Evolutionary conservation across 495 filamentous ascomycete species (phyloP).

Genomic region (Penicillium fimorum): DNA sequence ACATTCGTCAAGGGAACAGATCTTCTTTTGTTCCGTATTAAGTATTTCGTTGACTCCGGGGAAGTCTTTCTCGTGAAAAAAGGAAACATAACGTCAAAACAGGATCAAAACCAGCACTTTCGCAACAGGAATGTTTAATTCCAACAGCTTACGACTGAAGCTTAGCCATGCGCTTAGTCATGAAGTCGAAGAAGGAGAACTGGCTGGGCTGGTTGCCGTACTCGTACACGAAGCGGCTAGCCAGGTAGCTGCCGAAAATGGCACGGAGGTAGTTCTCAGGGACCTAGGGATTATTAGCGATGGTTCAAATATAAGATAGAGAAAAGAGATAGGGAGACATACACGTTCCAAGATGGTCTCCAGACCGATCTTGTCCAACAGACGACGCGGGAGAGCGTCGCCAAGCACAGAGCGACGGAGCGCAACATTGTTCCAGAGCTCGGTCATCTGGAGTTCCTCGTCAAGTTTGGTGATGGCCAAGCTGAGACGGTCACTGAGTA

Average conservation of each 20-base stretch:
- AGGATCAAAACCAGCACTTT: not conserved
- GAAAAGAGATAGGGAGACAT: slow-evolving; percentile 28
- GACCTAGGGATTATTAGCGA: slow-evolving; percentile 53
- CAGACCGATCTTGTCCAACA: slow-evolving; percentile 86
- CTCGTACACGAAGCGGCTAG: slow-evolving; percentile 92
- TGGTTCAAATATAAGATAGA: slow-evolving; percentile 3
- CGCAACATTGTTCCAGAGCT: slow-evolving; percentile 81
- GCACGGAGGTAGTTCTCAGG: slow-evolving; percentile 89
- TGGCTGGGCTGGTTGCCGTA: slow-evolving; percentile 90
- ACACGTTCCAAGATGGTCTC: slow-evolving; percentile 80
- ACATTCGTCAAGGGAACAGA: slow-evolving; percentile 26
- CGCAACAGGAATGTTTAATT: slow-evolving; percentile 1
- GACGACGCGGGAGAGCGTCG: slow-evolving; percentile 81
- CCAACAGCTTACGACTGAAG: slow-evolving; percentile 26
- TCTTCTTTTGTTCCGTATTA: slow-evolving; percentile 20
- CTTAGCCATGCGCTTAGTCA: slow-evolving; percentile 52
- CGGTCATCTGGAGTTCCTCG: slow-evolving; percentile 89
- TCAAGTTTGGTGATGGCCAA: slow-evolving; percentile 91
- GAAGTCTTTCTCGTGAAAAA: slow-evolving; percentile 6
- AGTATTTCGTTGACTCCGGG: slow-evolving; percentile 16
- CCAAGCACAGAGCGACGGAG: slow-evolving; percentile 75
- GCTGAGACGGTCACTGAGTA: slow-evolving; percentile 84
- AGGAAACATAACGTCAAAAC: slow-evolving; percentile 1
- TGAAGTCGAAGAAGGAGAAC: slow-evolving; percentile 97
- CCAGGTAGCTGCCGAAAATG: slow-evolving; percentile 94